Evolutionary conservation across 2,329 filamentous ascomycete species (phyloP).

Genomic region (Stromatinia cepivora): DNA sequence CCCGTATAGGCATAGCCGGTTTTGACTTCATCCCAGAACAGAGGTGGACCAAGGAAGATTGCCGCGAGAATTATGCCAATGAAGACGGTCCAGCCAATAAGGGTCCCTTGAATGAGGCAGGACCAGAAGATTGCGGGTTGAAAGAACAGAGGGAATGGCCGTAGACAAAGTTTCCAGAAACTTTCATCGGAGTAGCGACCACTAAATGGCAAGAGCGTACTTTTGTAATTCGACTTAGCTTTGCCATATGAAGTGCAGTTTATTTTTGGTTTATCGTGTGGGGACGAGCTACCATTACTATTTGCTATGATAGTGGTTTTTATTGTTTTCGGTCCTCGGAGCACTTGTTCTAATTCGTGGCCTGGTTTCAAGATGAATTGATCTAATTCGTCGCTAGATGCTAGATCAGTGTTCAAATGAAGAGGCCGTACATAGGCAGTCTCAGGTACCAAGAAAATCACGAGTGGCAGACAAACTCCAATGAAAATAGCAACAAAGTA

Average conservation of each 20-base stretch:
- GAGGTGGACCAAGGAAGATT: conserved; percentile 76
- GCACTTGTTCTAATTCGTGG: conserved; percentile 17
- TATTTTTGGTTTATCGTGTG: background rate
- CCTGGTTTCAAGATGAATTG: conserved; percentile 20
- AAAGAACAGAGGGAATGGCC: conserved; percentile 78
- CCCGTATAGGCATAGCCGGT: conserved; percentile 87
- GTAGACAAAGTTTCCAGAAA: conserved; percentile 64
- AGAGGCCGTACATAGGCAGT: conserved; percentile 72
- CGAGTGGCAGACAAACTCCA: conserved; percentile 64
- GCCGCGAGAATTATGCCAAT: conserved; percentile 81
- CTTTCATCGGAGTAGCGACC: conserved; percentile 77
- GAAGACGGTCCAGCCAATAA: conserved; percentile 96
- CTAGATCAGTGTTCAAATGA: conserved; percentile 68
- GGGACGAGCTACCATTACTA: background rate
- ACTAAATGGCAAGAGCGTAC: conserved; percentile 70
- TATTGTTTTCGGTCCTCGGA: conserved; percentile 14
- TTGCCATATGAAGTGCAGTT: background rate
- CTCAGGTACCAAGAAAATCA: conserved; percentile 82
- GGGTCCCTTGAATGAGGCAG: conserved; percentile 76
- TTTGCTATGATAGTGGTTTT: conserved; percentile 21
- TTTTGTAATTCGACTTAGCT: conserved; percentile 48
- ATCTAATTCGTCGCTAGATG: conserved; percentile 31
- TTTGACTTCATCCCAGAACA: conserved; percentile 78
- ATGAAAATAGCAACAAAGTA: conserved; percentile 86
- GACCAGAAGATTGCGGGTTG: conserved; percentile 86